phyloP scores from a whole-genome alignment of 1,284 basidiomycete genomes.

The Schizopora paradoxa region DNA sequence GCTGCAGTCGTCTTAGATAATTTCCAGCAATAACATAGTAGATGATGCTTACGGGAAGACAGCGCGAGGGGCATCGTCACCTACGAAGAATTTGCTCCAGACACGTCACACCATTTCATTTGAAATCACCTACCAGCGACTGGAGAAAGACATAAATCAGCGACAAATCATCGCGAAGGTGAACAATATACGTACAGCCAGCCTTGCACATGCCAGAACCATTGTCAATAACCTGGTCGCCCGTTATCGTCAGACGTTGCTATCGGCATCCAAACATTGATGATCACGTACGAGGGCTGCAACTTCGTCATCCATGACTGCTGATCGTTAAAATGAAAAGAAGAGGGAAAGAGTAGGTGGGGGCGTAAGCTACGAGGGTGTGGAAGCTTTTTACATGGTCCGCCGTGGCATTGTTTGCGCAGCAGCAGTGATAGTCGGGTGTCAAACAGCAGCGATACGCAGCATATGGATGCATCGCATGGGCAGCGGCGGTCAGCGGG shows the following conservation, averaged over 20 bases:
- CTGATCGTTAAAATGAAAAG: conserved; percentile 16
- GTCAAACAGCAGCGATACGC: background rate
- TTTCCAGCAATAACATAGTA: too few species aligned
- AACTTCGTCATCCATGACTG: conserved; percentile 40
- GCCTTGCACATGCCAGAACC: conserved; percentile 72
- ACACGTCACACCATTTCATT: background rate
- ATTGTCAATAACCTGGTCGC: conserved; percentile 51
- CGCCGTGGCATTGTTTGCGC: too few species aligned
- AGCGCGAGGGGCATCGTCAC: conserved; percentile 74
- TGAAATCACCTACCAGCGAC: conserved; percentile 29
- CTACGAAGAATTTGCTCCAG: too few species aligned
- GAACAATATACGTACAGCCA: conserved; percentile 37
- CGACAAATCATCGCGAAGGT: conserved; percentile 11
- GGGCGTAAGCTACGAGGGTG: conserved; percentile 3
- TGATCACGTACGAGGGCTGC: conserved; percentile 35
- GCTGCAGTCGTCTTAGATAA: conserved; percentile 35
- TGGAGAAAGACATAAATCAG: conserved; percentile 18
- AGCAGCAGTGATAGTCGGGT: conserved; percentile 2
- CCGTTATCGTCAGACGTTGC: background rate
- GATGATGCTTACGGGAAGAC: conserved; percentile 58
- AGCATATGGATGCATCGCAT: too few species aligned
- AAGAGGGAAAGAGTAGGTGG: conserved; percentile 3
- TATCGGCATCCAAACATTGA: background rate
- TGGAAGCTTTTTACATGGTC: too few species aligned
- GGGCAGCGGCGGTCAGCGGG: conserved; percentile 4